A percentile compares a stretch with the other conserved stretches of the same genome.
phyloP scores from a whole-genome alignment of 129 eudicot species.

The Flaveria bidentis region DNA sequence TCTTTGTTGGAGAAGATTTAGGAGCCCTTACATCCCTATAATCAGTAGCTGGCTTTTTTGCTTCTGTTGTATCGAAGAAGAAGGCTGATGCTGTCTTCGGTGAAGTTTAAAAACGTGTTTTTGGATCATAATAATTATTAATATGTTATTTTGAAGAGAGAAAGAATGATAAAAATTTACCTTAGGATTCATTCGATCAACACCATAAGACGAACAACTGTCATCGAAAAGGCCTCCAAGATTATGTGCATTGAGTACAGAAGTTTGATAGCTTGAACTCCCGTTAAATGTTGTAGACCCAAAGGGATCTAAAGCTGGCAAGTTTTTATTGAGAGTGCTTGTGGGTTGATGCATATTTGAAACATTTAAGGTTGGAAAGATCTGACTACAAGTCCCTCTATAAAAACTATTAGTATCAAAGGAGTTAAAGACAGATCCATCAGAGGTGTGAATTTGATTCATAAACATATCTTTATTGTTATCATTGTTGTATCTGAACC shows the following conservation, averaged over 20 bases:
- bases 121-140: conserved; percentile 9
- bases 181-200: conserved; percentile 48
- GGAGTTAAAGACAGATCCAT: conserved; percentile 15
- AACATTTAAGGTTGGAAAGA: conserved; percentile 57
- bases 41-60: conserved; percentile 46
- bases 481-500: conserved; percentile 6
- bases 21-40: conserved; percentile 48
- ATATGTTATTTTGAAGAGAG: not conserved
- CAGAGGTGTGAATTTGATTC: conserved; percentile 27
- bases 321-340: conserved; percentile 48
- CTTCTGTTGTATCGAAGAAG: conserved; percentile 39
- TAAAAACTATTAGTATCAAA: conserved; percentile 13
- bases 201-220: conserved; percentile 30
- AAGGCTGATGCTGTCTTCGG: conserved; percentile 48
- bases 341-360: conserved; percentile 42
- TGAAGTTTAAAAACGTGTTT: conserved; percentile 26
- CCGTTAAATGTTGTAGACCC: conserved; percentile 49
- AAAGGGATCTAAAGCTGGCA: conserved; percentile 61
- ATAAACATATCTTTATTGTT: conserved; percentile 32
- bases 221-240: conserved; percentile 34
- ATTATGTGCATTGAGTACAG: conserved; percentile 4
- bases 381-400: conserved; percentile 51
- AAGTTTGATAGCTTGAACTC: conserved; percentile 32
- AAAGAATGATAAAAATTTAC: conserved; percentile 27
- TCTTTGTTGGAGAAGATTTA: conserved; percentile 47